A percentile compares a stretch with the other conserved stretches of the same genome.
phyloP scores from a whole-genome alignment of 75 land plant species.

The Gnetum montanum region DNA sequence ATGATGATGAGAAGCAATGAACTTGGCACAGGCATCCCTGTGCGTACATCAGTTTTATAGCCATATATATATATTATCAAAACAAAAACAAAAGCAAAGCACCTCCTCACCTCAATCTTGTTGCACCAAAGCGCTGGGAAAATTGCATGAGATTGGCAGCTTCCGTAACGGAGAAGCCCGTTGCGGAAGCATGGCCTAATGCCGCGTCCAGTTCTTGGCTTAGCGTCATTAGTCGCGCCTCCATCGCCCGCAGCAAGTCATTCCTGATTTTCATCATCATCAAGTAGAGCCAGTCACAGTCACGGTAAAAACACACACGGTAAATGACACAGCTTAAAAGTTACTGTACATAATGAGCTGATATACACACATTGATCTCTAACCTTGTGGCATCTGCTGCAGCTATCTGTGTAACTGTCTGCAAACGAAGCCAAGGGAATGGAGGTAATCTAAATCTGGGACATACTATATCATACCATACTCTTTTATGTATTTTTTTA shows the following conservation, averaged over 20 bases:
- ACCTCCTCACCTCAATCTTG: slow-evolving; percentile 2
- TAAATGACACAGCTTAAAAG: too few relatives aligned
- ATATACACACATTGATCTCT: too few relatives aligned
- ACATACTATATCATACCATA: too few relatives aligned
- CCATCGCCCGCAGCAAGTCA: slow-evolving; percentile 68
- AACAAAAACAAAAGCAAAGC: background rate
- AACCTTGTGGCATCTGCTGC: too few relatives aligned
- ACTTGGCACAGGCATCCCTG: slow-evolving; percentile 4
- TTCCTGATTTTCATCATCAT: too few relatives aligned
- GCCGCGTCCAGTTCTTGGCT: slow-evolving; percentile 30
- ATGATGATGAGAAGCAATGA: slow-evolving; percentile 1
- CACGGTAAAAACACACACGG: too few relatives aligned
- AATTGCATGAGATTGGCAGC: slow-evolving; percentile 34
- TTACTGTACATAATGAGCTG: too few relatives aligned
- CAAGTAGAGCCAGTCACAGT: background rate
- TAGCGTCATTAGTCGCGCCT: slow-evolving; percentile 44
- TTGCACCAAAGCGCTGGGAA: slow-evolving; percentile 37
- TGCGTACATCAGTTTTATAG: too few relatives aligned
- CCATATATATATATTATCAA: background rate
- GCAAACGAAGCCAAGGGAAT: too few relatives aligned
- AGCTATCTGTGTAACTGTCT: too few relatives aligned
- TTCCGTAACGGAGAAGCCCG: slow-evolving; percentile 23
- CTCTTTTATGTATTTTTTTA: too few relatives aligned
- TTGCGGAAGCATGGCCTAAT: slow-evolving; percentile 37
- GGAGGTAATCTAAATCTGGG: too few relatives aligned